These are phyloP conservation scores for Juglanconis oblonga DNA, from an alignment of 2,329 filamentous ascomycete genomes.

Conservation along the genomic window DNA sequence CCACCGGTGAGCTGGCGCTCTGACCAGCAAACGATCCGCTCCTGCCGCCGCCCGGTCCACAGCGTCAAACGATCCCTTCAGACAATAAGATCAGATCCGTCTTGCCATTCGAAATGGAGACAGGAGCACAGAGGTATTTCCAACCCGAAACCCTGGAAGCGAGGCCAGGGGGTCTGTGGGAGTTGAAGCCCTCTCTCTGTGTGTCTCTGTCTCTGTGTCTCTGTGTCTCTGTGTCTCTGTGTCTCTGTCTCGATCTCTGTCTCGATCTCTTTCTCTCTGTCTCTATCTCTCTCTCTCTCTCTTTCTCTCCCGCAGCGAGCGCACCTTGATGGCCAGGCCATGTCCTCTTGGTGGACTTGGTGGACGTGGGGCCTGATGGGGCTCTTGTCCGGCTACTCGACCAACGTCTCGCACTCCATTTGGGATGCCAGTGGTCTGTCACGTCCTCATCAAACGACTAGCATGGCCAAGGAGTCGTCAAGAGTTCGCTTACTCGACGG, in stretches of 20 bases:
- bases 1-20: slow-evolving; percentile 16
- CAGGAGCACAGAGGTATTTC: background rate
- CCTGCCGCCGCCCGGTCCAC: slow-evolving; percentile 4
- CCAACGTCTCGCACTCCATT: background rate
- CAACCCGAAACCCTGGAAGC: slow-evolving; percentile 4
- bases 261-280: too few relatives aligned
- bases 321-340: background rate
- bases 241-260: too few relatives aligned
- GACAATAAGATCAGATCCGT: slow-evolving; percentile 11
- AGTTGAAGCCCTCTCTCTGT: slow-evolving; percentile 5
- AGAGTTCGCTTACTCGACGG: background rate
- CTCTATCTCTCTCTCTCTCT: too few relatives aligned
- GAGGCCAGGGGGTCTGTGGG: slow-evolving; percentile 6
- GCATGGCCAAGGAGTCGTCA: background rate
- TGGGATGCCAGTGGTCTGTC: background rate
- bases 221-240: background rate
- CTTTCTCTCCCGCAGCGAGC: background rate
- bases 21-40: slow-evolving; percentile 4
- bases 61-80: background rate
- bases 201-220: background rate
- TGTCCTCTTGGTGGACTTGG: background rate
- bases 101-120: slow-evolving; percentile 11
- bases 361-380: background rate
- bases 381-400: background rate
- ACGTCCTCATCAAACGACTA: background rate